Evolutionary conservation across 208 protist genomes (phyloP), one percentile per base, ranked within the genome.

Genomic region (Leishmania major): DNA sequence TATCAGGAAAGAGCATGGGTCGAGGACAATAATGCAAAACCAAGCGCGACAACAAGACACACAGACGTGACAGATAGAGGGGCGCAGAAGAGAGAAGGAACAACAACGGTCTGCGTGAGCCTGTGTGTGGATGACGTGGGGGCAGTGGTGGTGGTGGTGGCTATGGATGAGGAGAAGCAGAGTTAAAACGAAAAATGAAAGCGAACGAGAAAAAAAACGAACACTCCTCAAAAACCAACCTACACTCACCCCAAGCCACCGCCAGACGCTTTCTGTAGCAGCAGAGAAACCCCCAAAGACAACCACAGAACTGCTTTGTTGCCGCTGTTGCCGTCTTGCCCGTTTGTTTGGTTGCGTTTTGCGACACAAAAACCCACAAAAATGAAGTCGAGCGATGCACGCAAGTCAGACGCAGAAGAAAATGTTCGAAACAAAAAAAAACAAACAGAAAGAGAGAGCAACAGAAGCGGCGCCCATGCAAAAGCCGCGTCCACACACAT

Each of bases 1-100:
- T 40, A 70, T 19, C 31, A 78, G 47, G 79, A 66, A 47, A 28
- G 35, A 53, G 10, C 40, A 22, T 28, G 43, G 17, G 35, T 13
- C 31, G 4, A 72, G 67, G 67, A 31, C 67, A 49, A 72, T 11
- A 5, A 72, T 31, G 40, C 35, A 47, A 72, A 49, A 72, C 17
- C 67, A 31, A 72, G 49, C 66, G 15, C 62, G 31, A 40, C 62
- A 71, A 71, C 13, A 84, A 57, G 81, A 67, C 19, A 28, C 66
- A 78, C 43, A 85, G 88, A 88, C 79, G 79, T 49, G 79, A 57
- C 19, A 53, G 31, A 51, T 2, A 59, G 73, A 40, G 49, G 28
- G 73, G 28, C 0, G 25, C 53, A 22, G 45, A 35, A 53, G 66
- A n/a, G 45, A 1, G 11, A 74, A 35, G 40, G 25, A 49, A 53